These are phyloP conservation scores for Populus trichocarpa DNA, from an alignment of 441 rosid species.

Conservation along the genomic window DNA sequence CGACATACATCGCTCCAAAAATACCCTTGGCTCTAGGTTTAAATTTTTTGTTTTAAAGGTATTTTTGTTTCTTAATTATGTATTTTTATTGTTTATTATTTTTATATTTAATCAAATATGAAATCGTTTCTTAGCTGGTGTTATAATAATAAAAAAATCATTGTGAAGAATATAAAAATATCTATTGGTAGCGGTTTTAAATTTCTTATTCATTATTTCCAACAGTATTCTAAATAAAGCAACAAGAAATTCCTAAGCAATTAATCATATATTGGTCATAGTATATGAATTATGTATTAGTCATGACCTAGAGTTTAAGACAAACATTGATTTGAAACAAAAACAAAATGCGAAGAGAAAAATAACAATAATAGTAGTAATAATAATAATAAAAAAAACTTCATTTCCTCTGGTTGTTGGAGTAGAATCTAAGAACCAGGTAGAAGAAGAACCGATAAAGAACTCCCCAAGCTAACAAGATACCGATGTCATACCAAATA, in stretches of 20 bases:
- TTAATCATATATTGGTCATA: no score
- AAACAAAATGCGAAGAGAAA: neutral
- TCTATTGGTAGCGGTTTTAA: no score
- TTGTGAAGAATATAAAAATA: no score
- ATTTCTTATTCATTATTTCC: no score
- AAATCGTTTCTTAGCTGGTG: no score
- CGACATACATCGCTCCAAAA: no score
- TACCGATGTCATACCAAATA: conserved; percentile 44
- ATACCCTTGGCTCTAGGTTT: no score
- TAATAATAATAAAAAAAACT: neutral
- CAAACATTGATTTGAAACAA: neutral
- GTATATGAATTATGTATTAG: neutral
- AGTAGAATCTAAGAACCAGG: conserved; percentile 49
- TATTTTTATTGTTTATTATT: no score
- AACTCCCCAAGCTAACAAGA: conserved; percentile 64
- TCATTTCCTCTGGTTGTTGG: conserved; percentile 57
- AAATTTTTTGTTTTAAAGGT: no score
- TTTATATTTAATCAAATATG: no score
- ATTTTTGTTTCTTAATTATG: no score
- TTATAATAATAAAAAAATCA: no score
- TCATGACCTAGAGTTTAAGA: neutral
- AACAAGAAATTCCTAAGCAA: neutral
- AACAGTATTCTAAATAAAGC: neutral
- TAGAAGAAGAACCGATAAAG: conserved; percentile 54
- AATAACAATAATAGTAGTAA: neutral